Percentiles rank a stretch among this genome's conserved stretches.
These are phyloP conservation scores for Sporothrix luriei DNA, from an alignment of 2,329 filamentous ascomycete species.

Conservation along the genomic window DNA sequence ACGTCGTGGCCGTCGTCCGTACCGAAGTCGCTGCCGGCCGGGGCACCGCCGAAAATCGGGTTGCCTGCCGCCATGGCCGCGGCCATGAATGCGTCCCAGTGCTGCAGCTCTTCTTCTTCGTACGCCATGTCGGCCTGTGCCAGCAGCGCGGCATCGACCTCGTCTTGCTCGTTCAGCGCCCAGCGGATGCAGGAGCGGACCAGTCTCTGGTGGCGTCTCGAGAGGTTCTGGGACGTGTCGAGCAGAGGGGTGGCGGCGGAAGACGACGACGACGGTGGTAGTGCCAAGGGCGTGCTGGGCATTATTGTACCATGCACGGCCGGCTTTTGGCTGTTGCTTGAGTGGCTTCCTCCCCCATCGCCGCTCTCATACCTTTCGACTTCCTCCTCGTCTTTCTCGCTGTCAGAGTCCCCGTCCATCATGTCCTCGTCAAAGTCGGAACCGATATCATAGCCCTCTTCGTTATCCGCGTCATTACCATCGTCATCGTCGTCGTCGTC, in stretches of 20 bases:
- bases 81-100: slow-evolving; percentile 34
- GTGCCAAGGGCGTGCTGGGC: not conserved
- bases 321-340: not conserved
- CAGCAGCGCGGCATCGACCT: slow-evolving; percentile 31
- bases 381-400: slow-evolving; percentile 29
- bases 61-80: not conserved
- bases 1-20: not conserved
- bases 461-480: slow-evolving; percentile 42
- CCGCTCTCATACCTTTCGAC: not conserved
- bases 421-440: slow-evolving; percentile 22
- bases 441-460: not conserved
- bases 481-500: slow-evolving; percentile 36
- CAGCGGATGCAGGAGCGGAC: slow-evolving; percentile 33
- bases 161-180: slow-evolving; percentile 36
- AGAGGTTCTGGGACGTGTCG: slow-evolving; percentile 17
- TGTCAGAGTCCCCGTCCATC: slow-evolving; percentile 34
- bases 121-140: slow-evolving; percentile 33
- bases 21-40: not conserved
- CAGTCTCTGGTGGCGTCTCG: slow-evolving; percentile 28
- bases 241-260: not conserved
- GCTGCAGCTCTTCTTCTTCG: slow-evolving; percentile 29
- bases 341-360: not conserved
- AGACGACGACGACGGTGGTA: not conserved
- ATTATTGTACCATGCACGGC: not conserved
- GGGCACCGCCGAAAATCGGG: not conserved